phyloP scores from a whole-genome alignment of 306 rosid genomes.

The Nissolia schottii region DNA sequence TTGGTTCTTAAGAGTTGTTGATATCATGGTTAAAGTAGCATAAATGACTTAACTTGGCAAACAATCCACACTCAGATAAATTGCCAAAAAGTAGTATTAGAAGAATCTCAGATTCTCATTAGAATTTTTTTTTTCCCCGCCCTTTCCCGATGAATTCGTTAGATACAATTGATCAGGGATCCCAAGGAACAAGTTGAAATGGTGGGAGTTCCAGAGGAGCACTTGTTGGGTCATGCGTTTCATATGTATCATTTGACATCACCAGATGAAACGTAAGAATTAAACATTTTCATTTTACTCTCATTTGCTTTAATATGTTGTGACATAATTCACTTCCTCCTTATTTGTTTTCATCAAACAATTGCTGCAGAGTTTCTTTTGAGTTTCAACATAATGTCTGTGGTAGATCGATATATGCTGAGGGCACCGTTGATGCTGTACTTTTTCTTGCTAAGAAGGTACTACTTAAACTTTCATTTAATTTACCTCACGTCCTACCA shows the following conservation, averaged over 20 bases:
- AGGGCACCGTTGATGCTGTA: conserved; percentile 87
- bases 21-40: not conserved
- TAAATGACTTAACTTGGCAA: not conserved
- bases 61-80: not conserved
- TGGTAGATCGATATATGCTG: conserved; percentile 93
- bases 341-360: not conserved
- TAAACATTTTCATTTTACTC: conserved; percentile 10
- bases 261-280: conserved; percentile 67
- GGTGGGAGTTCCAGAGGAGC: conserved; percentile 96
- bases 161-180: conserved; percentile 85
- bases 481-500: not conserved
- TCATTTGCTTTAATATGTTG: not conserved
- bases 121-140: not conserved
- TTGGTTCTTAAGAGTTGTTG: not conserved
- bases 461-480: conserved; percentile 25
- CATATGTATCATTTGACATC: conserved; percentile 87
- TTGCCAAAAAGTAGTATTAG: not conserved
- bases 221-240: conserved; percentile 78
- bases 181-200: conserved; percentile 68
- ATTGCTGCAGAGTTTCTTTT: conserved; percentile 70
- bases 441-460: conserved; percentile 88
- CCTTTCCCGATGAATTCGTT: conserved; percentile 14
- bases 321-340: not conserved
- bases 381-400: conserved; percentile 97
- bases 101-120: not conserved